Conservation (phyloP, 2,329 filamentous ascomycete genomes). For the Hymenotorrendiella dingleyae region DNA sequence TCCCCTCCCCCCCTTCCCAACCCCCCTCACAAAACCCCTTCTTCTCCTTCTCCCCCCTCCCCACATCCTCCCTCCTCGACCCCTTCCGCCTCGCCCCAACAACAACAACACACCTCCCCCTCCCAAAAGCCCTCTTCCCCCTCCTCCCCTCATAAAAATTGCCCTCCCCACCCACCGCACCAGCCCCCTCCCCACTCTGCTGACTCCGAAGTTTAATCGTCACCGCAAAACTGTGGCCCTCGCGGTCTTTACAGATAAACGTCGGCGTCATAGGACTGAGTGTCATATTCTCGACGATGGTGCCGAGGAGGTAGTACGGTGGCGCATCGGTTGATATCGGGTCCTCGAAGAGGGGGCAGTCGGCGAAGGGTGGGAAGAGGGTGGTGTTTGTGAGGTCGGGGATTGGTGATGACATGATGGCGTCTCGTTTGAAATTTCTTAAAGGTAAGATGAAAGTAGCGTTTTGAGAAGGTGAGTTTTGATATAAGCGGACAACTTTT, state of each 20-base stretch:
- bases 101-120: constrained; percentile 19
- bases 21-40: constrained; percentile 20
- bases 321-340: neutral
- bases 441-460: too few species aligned
- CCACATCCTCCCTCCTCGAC: constrained; percentile 12
- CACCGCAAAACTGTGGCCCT: constrained; percentile 18
- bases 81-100: constrained; percentile 17
- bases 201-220: constrained; percentile 13
- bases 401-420: constrained; percentile 12
- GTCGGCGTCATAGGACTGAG: constrained; percentile 22
- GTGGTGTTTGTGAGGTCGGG: constrained; percentile 16
- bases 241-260: constrained; percentile 24
- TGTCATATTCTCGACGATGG: constrained; percentile 27
- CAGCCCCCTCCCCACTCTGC: constrained; percentile 2
- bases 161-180: neutral
- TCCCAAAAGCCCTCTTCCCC: constrained; percentile 17
- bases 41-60: constrained; percentile 14
- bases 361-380: constrained; percentile 20
- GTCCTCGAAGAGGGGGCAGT: constrained; percentile 11
- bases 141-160: neutral
- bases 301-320: constrained; percentile 20
- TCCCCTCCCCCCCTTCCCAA: constrained; percentile 5
- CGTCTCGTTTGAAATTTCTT: too few species aligned
- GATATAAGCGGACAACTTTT: too few species aligned
- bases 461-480: too few species aligned